These are phyloP conservation scores for Pisolithus orientalis DNA, from an alignment of 768 basidiomycete genomes.

Conservation along the genomic window DNA sequence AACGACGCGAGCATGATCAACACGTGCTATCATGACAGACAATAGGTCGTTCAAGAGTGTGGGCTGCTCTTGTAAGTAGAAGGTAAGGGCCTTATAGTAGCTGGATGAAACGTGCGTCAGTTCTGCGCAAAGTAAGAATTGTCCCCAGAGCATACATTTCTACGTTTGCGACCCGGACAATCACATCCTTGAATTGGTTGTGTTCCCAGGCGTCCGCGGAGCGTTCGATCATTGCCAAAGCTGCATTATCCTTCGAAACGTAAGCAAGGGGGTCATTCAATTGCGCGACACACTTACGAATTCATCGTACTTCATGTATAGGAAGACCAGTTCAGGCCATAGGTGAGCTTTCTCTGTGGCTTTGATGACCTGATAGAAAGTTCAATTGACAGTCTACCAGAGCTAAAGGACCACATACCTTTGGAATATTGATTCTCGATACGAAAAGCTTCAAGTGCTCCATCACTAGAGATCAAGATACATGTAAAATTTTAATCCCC, in stretches of 20 bases:
- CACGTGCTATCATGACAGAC: slow-evolving; percentile 85
- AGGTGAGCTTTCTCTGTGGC: slow-evolving; percentile 94
- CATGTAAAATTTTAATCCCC: neutral
- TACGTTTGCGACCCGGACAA: slow-evolving; percentile 93
- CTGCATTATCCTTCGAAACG: slow-evolving; percentile 77
- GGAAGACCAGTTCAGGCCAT: slow-evolving; percentile 97
- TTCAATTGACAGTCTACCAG: neutral
- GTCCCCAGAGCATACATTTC: slow-evolving; percentile 64
- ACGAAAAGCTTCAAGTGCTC: slow-evolving; percentile 97
- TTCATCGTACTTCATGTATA: slow-evolving; percentile 98
- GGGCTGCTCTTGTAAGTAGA: slow-evolving; percentile 93
- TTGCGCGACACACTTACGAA: slow-evolving; percentile 45
- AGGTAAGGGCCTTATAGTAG: slow-evolving; percentile 92
- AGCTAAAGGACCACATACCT: slow-evolving; percentile 37
- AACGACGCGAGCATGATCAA: slow-evolving; percentile 94
- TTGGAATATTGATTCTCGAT: slow-evolving; percentile 96
- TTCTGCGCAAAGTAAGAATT: neutral
- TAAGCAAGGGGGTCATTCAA: neutral
- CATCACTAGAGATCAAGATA: slow-evolving; percentile 60
- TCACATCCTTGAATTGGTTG: slow-evolving; percentile 98
- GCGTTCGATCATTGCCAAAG: slow-evolving; percentile 97
- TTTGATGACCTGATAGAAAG: slow-evolving; percentile 65
- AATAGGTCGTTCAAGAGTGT: slow-evolving; percentile 90
- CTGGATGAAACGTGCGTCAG: slow-evolving; percentile 30
- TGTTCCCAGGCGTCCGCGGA: slow-evolving; percentile 99